phyloP scores from a whole-genome alignment of 1,284 basidiomycete species.

The Puccinia coronata region DNA sequence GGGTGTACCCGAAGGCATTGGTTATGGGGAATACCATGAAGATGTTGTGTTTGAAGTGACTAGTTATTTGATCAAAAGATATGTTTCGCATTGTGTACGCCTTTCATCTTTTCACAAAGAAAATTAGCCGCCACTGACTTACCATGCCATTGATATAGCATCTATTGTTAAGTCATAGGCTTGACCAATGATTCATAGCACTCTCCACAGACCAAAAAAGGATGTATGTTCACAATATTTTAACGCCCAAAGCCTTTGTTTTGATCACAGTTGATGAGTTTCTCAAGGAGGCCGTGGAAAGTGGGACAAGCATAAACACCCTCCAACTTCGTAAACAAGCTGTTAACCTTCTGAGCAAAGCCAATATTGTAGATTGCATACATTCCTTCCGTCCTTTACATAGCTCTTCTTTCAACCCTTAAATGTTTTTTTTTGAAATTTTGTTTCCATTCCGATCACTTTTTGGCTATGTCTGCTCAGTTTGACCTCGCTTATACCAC shows the following conservation, averaged over 20 bases:
- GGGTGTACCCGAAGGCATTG: background rate
- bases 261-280: too few species aligned
- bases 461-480: too few species aligned
- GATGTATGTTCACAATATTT: background rate
- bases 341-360: background rate
- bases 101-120: background rate
- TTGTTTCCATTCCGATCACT: too few species aligned
- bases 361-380: background rate
- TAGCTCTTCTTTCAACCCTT: background rate
- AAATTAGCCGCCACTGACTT: background rate
- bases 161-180: background rate
- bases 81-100: constrained; percentile 1
- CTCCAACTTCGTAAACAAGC: too few species aligned
- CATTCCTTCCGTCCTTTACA: background rate
- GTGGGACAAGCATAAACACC: background rate
- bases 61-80: constrained; percentile 3
- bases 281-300: background rate
- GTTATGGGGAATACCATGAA: constrained; percentile 4
- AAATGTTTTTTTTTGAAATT: too few species aligned
- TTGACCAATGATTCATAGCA: background rate
- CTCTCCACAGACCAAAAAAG: background rate
- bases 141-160: background rate
- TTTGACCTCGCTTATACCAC: too few species aligned
- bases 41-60: background rate
- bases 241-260: background rate